These are phyloP conservation scores for Lactifluus hygrophoroides DNA, from an alignment of 768 basidiomycete genomes.

Conservation along the genomic window DNA sequence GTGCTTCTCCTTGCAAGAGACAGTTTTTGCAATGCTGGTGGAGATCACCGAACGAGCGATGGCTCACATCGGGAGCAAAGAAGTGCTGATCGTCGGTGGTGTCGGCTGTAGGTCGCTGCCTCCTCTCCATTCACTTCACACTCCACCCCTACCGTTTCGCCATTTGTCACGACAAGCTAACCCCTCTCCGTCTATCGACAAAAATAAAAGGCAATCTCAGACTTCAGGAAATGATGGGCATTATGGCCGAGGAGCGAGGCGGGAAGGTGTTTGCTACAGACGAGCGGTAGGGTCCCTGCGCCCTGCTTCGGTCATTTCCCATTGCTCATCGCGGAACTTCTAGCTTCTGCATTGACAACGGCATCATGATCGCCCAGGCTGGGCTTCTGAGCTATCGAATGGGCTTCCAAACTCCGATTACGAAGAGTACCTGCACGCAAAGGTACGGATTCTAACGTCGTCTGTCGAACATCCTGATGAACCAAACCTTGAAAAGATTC, in stretches of 20 bases:
- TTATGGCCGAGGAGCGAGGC: conserved; percentile 87
- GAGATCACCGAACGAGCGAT: conserved; percentile 99
- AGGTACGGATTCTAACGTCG: conserved; percentile 39
- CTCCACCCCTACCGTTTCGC: too few species aligned
- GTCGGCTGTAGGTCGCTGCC: conserved; percentile 80
- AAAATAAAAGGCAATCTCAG: conserved; percentile 73
- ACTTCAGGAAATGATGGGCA: conserved; percentile 97
- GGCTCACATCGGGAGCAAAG: conserved; percentile 95
- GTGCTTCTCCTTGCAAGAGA: conserved; percentile 96
- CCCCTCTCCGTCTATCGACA: background rate
- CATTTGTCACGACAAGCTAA: background rate
- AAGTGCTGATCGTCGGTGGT: conserved; percentile 95
- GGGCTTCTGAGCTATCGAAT: conserved; percentile 87
- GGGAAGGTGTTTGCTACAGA: conserved; percentile 93
- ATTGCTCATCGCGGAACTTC: background rate
- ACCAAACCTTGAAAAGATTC: conserved; percentile 46
- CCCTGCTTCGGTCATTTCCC: background rate
- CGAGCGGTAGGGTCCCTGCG: conserved; percentile 54
- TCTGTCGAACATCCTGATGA: background rate
- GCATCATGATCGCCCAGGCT: conserved; percentile 99
- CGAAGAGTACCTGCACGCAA: conserved; percentile 86
- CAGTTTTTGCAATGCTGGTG: conserved; percentile 95
- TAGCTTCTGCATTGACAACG: conserved; percentile 96
- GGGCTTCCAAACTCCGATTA: conserved; percentile 72
- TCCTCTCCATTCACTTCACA: background rate